Conservation (phyloP, 192 early-diverging fungal species). For the Mortierella alpina region DNA sequence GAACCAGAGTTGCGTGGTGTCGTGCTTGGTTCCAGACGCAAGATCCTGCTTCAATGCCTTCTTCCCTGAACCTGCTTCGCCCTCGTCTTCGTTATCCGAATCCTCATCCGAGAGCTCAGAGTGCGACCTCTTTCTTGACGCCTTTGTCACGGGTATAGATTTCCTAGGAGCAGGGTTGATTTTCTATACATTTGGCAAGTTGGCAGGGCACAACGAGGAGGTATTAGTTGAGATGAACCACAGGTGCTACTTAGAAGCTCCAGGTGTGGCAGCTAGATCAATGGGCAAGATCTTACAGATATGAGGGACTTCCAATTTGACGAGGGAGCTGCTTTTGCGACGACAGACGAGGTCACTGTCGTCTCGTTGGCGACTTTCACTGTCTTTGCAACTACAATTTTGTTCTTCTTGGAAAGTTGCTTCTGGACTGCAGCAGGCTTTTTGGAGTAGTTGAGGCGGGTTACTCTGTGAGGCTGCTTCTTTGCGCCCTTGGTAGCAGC, state of each 20-base stretch:
- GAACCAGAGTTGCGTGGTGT: conserved; percentile 63
- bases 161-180: conserved; percentile 48
- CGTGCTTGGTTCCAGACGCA: conserved; percentile 29
- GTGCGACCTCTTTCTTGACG: conserved; percentile 22
- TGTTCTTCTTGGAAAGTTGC: conserved; percentile 24
- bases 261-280: too few species aligned
- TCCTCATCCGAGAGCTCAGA: conserved; percentile 28
- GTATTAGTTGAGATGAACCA: too few species aligned
- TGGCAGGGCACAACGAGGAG: neutral
- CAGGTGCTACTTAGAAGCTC: too few species aligned
- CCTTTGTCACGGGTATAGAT: conserved; percentile 27
- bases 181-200: too few species aligned
- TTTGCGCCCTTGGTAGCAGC: conserved; percentile 12
- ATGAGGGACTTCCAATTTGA: conserved; percentile 65
- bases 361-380: conserved; percentile 18
- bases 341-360: conserved; percentile 24
- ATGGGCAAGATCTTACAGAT: conserved; percentile 30
- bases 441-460: conserved; percentile 27
- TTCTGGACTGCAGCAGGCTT: conserved; percentile 16
- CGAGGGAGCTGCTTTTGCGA: conserved; percentile 51
- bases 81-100: conserved; percentile 46
- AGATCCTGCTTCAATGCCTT: conserved; percentile 11
- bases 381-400: neutral
- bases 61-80: conserved; percentile 7
- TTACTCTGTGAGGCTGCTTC: conserved; percentile 13